Evolutionary conservation across 2,329 filamentous ascomycete genomes (phyloP), one percentile per base, ranked within the genome.

Genomic region (Penicillium freii): DNA sequence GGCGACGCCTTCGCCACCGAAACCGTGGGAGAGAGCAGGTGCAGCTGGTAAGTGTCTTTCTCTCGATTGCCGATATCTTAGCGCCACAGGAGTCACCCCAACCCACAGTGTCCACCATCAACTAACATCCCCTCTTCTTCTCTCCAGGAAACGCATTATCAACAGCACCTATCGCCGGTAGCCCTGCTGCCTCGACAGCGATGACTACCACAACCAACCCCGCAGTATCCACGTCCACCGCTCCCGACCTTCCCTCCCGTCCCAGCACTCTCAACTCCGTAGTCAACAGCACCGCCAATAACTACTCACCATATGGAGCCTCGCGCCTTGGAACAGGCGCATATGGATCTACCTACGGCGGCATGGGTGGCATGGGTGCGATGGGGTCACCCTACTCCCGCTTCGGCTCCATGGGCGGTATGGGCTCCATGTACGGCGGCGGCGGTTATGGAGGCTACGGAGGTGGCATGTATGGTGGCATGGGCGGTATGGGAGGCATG

Each of bases 21-120:
- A 99, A 79, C 94, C 94, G 46, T 99, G 94, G 94, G 94, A 99
- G 79, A 85, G 88, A 75, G 84, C 87, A 64, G 89, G 88, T 76
- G 81, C 81, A 66, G 71, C 80, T 70, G 75, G 83, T 87, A 78
- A 69, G 80, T 77, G 27, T 40, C 17, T 19, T 47, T 47, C 8
- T 49, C 7, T 27, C 38, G 34, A 49, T 45, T 38, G 33, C 25
- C 53, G 39, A 51, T 36, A 17, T 34, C 17, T 11, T 36, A 52
- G 50, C 53, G 48, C 38, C 47, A 45, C 36, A 33, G 33, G 29
- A 44, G 19, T 45, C 52, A 23, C 31, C 19, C 15, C 45, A 51
- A 49, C 34, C 56, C 54, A 54, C 60, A 58, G 48, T 50, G 27
- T 38, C 29, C 40, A 40, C 54, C 51, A 33, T 36, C 44, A 29